phyloP scores from a whole-genome alignment of 2,329 filamentous ascomycete genomes.

The Penicillium fuscoglaucum region DNA sequence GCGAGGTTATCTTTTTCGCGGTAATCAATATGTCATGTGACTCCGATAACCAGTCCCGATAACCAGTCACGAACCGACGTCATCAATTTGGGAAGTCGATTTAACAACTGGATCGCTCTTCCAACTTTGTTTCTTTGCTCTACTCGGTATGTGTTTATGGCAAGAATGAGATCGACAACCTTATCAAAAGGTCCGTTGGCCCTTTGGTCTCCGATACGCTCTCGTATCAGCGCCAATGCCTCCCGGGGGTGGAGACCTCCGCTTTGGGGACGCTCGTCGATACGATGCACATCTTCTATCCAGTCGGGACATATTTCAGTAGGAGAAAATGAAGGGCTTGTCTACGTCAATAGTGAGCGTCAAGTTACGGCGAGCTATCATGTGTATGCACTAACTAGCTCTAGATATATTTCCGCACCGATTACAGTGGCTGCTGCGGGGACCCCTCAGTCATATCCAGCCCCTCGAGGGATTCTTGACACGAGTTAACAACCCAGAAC shows the following conservation, averaged over 20 bases:
- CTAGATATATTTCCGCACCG: conserved; percentile 81
- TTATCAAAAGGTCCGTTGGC: conserved; percentile 14
- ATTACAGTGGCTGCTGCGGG: conserved; percentile 62
- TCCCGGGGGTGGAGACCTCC: conserved; percentile 17
- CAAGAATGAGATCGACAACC: conserved; percentile 25
- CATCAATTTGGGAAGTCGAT: conserved; percentile 5
- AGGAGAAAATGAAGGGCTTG: conserved; percentile 71
- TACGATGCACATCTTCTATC: conserved; percentile 54
- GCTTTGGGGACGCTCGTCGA: conserved; percentile 7
- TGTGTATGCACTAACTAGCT: conserved; percentile 9
- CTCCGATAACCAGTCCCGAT: not conserved
- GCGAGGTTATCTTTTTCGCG: conserved; percentile 9
- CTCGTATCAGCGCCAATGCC: conserved; percentile 5
- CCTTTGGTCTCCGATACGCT: conserved; percentile 1
- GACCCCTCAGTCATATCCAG: conserved; percentile 50
- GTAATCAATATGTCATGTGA: conserved; percentile 9
- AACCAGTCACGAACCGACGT: conserved; percentile 9
- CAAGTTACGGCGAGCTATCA: not conserved
- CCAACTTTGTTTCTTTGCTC: not conserved
- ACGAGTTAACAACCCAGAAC: conserved; percentile 52
- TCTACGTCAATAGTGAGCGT: conserved; percentile 82
- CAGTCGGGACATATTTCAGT: conserved; percentile 81
- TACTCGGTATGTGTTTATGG: not conserved
- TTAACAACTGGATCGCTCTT: conserved; percentile 1
- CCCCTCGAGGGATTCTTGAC: conserved; percentile 53